Evolutionary conservation across 768 basidiomycete species (phyloP).

Genomic region (Mycena indigotica): DNA sequence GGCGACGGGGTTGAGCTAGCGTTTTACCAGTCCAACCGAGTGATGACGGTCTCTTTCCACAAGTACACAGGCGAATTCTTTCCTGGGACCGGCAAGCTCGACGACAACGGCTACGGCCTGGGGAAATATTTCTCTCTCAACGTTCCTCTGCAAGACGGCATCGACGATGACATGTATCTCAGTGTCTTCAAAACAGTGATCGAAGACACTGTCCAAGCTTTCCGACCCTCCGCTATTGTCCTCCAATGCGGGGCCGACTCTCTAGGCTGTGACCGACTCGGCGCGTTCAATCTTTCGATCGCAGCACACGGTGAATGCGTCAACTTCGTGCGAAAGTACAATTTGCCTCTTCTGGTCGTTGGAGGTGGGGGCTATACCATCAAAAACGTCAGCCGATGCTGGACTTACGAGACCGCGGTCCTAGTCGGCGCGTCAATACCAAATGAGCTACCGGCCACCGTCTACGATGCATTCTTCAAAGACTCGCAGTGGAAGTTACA

Average conservation of each 20-base stretch:
- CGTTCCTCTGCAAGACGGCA: constrained; percentile 92
- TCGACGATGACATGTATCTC: constrained; percentile 97
- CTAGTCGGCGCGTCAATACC: constrained; percentile 82
- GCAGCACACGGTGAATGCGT: constrained; percentile 98
- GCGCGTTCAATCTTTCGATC: constrained; percentile 97
- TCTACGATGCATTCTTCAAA: constrained; percentile 91
- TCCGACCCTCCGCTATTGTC: constrained; percentile 88
- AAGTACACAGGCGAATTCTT: constrained; percentile 99
- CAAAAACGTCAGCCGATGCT: constrained; percentile 96
- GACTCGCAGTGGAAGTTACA: constrained; percentile 93
- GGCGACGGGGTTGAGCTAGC: constrained; percentile 98
- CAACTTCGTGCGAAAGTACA: constrained; percentile 91
- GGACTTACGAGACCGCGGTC: constrained; percentile 97
- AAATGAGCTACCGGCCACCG: constrained; percentile 83
- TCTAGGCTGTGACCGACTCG: constrained; percentile 90
- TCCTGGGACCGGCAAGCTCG: constrained; percentile 93
- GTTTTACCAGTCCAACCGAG: constrained; percentile 97
- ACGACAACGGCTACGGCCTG: constrained; percentile 84
- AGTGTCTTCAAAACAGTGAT: constrained; percentile 95
- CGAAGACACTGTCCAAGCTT: constrained; percentile 88
- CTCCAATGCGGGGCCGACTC: constrained; percentile 98
- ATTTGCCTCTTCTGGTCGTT: constrained; percentile 86
- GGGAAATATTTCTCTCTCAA: constrained; percentile 97
- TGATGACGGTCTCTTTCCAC: constrained; percentile 98
- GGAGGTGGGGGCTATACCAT: constrained; percentile 98